Percentiles rank a stretch among this genome's conserved stretches.
Conservation (phyloP, 139 green algal genomes). For the Coccomyxa sp. region DNA sequence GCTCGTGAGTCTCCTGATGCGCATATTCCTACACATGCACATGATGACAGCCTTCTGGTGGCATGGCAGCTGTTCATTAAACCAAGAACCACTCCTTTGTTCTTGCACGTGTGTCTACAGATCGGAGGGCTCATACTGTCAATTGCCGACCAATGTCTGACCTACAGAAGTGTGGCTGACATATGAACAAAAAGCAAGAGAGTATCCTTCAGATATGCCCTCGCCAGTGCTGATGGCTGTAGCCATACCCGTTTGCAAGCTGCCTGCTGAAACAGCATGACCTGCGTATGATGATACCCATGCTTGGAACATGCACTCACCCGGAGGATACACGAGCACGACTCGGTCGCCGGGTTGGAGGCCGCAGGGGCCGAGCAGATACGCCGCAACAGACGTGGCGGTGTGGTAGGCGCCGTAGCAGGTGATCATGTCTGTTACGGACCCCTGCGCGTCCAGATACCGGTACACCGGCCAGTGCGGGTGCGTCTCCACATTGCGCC, state of each 20-base stretch:
- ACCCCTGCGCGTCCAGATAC: background rate
- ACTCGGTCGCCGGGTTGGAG: background rate
- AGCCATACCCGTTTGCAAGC: too few species aligned
- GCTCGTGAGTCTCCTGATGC: background rate
- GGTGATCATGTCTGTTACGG: background rate
- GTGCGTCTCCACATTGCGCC: background rate
- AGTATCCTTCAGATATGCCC: too few species aligned
- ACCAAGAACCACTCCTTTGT: too few species aligned
- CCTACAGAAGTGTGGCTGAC: too few species aligned
- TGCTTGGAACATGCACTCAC: background rate
- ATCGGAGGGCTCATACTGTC: too few species aligned
- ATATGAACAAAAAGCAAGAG: too few species aligned
- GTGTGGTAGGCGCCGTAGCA: background rate
- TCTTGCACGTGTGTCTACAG: too few species aligned
- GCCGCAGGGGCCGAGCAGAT: background rate
- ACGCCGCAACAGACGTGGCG: background rate
- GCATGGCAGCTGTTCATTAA: too few species aligned
- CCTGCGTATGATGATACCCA: background rate
- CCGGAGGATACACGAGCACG: background rate
- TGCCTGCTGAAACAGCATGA: background rate
- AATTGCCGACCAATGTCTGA: too few species aligned
- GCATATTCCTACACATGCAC: too few species aligned
- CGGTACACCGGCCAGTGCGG: constrained; percentile 2
- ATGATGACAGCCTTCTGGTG: too few species aligned
- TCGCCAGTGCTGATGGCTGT: too few species aligned